Evolutionary conservation across 345 rosid genomes (phyloP).

Genomic region (Brassica rapa): DNA sequence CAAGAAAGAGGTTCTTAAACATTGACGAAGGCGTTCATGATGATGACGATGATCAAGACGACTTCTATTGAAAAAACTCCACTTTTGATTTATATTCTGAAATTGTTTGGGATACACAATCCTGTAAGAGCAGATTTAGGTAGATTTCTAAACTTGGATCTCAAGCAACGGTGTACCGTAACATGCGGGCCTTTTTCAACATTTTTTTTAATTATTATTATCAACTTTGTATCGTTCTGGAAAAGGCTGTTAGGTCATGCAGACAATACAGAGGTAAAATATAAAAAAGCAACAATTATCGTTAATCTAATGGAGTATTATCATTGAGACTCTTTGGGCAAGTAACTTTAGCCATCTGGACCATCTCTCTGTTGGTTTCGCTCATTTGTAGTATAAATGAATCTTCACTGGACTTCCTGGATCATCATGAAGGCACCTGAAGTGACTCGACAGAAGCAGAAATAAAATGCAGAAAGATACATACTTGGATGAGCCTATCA

Average conservation of each 20-base stretch:
- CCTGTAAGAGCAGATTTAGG: constrained; percentile 20
- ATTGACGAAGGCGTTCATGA: constrained; percentile 27
- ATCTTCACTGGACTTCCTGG: background rate
- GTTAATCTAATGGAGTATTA: background rate
- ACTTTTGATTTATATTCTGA: constrained; percentile 24
- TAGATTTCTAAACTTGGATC: constrained; percentile 27
- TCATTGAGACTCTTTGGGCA: background rate
- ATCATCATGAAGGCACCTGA: background rate
- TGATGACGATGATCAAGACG: constrained; percentile 27
- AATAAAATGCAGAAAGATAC: background rate
- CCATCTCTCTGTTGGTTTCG: background rate
- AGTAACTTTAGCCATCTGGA: background rate
- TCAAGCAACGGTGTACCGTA: constrained; percentile 30
- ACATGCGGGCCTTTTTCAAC: background rate
- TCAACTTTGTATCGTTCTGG: constrained; percentile 6
- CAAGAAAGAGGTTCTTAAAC: constrained; percentile 28
- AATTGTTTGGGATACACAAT: background rate
- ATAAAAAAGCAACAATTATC: background rate
- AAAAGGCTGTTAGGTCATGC: constrained; percentile 14
- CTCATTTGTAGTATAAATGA: background rate
- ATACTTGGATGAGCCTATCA: background rate
- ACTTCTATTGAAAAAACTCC: background rate
- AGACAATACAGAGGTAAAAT: background rate
- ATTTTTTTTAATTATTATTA: background rate
- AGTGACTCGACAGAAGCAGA: background rate